phyloP scores from a whole-genome alignment of 176 grass and related monocot species.

The Miscanthus lutarioriparius region DNA sequence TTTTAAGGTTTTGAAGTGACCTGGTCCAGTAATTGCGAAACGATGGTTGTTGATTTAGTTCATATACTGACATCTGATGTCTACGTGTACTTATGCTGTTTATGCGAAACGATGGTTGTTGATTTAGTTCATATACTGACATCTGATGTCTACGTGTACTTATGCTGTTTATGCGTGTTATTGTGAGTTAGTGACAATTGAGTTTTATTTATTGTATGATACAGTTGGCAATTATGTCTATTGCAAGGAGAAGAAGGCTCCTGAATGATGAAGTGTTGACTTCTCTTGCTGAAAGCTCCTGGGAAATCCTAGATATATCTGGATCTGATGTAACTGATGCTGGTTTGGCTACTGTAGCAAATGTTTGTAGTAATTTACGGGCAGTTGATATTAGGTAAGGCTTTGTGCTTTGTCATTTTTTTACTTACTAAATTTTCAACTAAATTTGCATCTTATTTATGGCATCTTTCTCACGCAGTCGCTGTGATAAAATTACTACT shows the following conservation, averaged over 20 bases:
- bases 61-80: neutral
- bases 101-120: neutral
- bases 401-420: neutral
- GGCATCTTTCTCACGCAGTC: constrained; percentile 51
- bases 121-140: neutral
- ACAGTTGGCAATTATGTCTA: constrained; percentile 82
- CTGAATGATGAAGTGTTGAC: constrained; percentile 72
- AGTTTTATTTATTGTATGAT: constrained; percentile 38
- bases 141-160: neutral
- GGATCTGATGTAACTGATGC: constrained; percentile 82
- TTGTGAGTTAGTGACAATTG: constrained; percentile 26
- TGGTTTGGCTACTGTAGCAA: constrained; percentile 60
- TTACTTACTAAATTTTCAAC: neutral
- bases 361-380: constrained; percentile 63
- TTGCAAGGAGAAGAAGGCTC: constrained; percentile 80
- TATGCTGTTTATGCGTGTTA: neutral
- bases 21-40: neutral
- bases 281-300: constrained; percentile 78
- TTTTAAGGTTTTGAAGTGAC: neutral
- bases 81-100: neutral
- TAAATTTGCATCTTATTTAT: constrained; percentile 16
- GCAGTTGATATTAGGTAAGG: constrained; percentile 93
- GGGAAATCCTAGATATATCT: constrained; percentile 87
- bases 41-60: neutral
- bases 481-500: constrained; percentile 68